A percentile compares a stretch with the other conserved stretches of the same genome.
Conservation (phyloP, 768 basidiomycete genomes). For the Tremella mesenterica region DNA sequence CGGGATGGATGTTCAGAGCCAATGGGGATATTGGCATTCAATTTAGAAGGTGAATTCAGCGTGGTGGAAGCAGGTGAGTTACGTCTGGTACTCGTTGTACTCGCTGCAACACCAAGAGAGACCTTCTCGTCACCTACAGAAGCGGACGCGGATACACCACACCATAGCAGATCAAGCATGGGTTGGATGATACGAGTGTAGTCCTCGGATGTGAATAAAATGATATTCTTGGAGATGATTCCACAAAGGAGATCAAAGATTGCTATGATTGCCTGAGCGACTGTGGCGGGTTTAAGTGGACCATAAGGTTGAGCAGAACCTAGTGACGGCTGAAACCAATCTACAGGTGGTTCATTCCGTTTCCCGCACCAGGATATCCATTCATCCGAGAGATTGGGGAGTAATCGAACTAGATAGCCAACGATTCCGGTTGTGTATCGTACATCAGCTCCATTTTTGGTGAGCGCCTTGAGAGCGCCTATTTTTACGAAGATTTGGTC, state of each 20-base stretch:
- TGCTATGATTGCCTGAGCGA: constrained; percentile 17
- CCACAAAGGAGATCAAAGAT: constrained; percentile 30
- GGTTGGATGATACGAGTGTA: constrained; percentile 26
- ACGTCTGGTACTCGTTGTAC: not conserved
- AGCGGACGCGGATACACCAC: constrained; percentile 16
- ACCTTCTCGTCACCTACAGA: no score
- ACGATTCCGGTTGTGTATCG: constrained; percentile 28
- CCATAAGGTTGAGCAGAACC: constrained; percentile 15
- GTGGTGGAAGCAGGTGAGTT: constrained; percentile 8
- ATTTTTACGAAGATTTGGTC: constrained; percentile 55
- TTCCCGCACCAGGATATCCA: constrained; percentile 34
- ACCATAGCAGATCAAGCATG: constrained; percentile 26
- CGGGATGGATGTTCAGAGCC: constrained; percentile 14
- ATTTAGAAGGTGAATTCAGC: constrained; percentile 14
- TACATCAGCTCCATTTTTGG: constrained; percentile 24
- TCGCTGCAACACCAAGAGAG: no score
- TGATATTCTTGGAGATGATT: constrained; percentile 30
- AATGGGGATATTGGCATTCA: not conserved
- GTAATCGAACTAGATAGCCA: constrained; percentile 26
- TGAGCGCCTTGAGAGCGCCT: constrained; percentile 73
- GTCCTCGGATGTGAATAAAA: constrained; percentile 35
- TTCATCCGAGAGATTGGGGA: constrained; percentile 15
- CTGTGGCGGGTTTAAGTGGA: constrained; percentile 14
- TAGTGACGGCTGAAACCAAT: no score
- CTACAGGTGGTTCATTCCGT: constrained; percentile 6